Conservation (phyloP, 495 filamentous ascomycete species). For the Glutinoglossum americanum region DNA sequence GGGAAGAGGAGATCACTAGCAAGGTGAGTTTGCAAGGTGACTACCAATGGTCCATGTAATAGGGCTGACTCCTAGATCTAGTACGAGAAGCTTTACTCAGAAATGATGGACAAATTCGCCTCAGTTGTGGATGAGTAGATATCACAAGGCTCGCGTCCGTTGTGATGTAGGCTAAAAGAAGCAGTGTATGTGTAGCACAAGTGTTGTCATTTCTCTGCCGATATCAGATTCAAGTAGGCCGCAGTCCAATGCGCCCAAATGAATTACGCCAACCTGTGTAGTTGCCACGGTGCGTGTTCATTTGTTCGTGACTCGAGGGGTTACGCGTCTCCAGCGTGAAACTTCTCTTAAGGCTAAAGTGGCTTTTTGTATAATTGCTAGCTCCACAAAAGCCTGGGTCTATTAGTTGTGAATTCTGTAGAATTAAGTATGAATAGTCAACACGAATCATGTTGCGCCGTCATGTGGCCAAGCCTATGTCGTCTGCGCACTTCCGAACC, state of each 20-base stretch:
- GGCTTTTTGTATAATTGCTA: background rate
- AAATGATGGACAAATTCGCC: slow-evolving; percentile 90
- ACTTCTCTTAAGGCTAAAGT: background rate
- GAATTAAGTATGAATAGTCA: too few relatives aligned
- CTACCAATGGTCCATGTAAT: background rate
- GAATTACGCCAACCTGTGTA: background rate
- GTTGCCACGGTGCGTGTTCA: background rate
- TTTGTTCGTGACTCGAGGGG: background rate
- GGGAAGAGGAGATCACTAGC: slow-evolving; percentile 48
- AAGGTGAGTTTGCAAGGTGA: slow-evolving; percentile 32
- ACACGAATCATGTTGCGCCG: too few relatives aligned
- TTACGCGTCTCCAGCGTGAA: background rate
- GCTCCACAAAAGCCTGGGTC: background rate
- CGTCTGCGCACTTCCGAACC: background rate
- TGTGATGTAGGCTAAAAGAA: background rate
- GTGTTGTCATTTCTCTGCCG: background rate
- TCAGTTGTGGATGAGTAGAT: slow-evolving; percentile 68
- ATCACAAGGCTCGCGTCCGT: background rate
- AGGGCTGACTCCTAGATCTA: slow-evolving; percentile 13
- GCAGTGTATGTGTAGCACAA: background rate
- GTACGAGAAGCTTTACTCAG: slow-evolving; percentile 81
- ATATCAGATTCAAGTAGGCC: background rate
- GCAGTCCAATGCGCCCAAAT: background rate
- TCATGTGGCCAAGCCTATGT: background rate
- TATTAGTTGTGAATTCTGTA: background rate